Evolutionary conservation across 257 asterid genomes (phyloP).

Genomic region (Parsonsia alboflavescens): DNA sequence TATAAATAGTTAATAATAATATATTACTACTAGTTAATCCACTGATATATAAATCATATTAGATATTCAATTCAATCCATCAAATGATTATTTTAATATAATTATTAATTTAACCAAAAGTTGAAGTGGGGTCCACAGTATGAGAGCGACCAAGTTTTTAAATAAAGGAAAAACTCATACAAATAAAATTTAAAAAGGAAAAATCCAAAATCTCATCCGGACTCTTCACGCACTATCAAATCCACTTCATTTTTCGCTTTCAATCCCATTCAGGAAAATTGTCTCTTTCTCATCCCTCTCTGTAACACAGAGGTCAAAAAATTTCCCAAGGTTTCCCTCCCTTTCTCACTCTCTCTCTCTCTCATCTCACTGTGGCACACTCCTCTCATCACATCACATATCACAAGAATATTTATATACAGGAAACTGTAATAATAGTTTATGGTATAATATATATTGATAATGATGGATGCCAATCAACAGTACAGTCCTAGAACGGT

Average conservation of each 20-base stretch:
- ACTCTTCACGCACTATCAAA: slow-evolving; percentile 21
- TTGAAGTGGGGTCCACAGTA: too few species aligned
- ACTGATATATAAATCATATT: too few species aligned
- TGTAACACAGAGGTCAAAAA: slow-evolving; percentile 3
- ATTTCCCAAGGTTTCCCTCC: background rate
- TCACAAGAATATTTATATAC: background rate
- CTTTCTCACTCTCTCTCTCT: background rate
- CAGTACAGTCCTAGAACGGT: slow-evolving; percentile 31
- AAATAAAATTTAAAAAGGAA: background rate
- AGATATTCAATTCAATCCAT: too few species aligned
- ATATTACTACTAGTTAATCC: too few species aligned
- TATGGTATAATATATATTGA: slow-evolving; percentile 2
- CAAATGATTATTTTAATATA: too few species aligned
- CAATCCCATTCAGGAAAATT: slow-evolving; percentile 8
- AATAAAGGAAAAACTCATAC: background rate
- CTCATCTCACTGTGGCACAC: background rate
- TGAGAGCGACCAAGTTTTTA: too few species aligned
- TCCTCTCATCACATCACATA: background rate
- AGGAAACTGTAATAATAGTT: background rate
- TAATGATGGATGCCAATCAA: slow-evolving; percentile 26
- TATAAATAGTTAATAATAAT: too few species aligned
- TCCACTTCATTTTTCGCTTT: slow-evolving; percentile 16
- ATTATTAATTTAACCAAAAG: too few species aligned
- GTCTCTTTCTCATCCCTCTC: background rate
- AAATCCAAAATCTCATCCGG: slow-evolving; percentile 13